These are phyloP conservation scores for Saccharum officinarum DNA, from an alignment of 176 grass and related monocot genomes.

Conservation along the genomic window DNA sequence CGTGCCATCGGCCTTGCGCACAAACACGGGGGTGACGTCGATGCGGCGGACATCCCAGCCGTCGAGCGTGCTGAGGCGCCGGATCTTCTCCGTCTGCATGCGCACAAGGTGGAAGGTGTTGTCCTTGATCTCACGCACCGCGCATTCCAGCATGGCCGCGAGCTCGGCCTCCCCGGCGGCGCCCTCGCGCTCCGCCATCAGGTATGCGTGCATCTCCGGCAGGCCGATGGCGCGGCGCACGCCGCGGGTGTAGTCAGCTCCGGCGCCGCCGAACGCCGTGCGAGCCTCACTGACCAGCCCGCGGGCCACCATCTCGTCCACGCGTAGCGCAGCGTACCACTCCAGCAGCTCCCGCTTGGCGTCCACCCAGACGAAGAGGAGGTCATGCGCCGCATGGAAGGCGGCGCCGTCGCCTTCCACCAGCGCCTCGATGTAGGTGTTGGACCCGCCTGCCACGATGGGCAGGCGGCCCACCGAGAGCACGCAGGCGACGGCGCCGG, in stretches of 20 bases:
- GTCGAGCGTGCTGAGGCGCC: slow-evolving; percentile 36
- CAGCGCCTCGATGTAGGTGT: slow-evolving; percentile 32
- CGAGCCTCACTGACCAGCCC: slow-evolving; percentile 65
- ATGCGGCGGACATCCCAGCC: slow-evolving; percentile 60
- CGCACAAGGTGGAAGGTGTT: slow-evolving; percentile 58
- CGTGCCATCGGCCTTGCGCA: slow-evolving; percentile 4
- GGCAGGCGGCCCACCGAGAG: slow-evolving; percentile 38
- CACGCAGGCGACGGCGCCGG: slow-evolving; percentile 26
- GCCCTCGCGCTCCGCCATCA: slow-evolving; percentile 30
- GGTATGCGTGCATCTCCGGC: slow-evolving; percentile 67
- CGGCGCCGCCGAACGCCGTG: slow-evolving; percentile 22
- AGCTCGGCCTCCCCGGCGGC: slow-evolving; percentile 9
- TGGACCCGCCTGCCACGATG: slow-evolving; percentile 65
- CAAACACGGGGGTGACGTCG: slow-evolving; percentile 55
- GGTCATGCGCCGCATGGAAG: slow-evolving; percentile 16
- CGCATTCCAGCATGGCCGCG: slow-evolving; percentile 21
- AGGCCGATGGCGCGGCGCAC: slow-evolving; percentile 67
- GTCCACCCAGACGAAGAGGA: slow-evolving; percentile 52
- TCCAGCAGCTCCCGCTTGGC: slow-evolving; percentile 39
- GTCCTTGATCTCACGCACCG: slow-evolving; percentile 60
- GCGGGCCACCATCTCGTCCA: slow-evolving; percentile 61
- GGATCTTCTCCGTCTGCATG: slow-evolving; percentile 62
- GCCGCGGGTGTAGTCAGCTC: slow-evolving; percentile 41
- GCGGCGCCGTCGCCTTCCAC: slow-evolving; percentile 24
- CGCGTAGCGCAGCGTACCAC: slow-evolving; percentile 40